Conservation (phyloP, 805 yeast species). For the Teunomyces barrocoloradensis region DNA sequence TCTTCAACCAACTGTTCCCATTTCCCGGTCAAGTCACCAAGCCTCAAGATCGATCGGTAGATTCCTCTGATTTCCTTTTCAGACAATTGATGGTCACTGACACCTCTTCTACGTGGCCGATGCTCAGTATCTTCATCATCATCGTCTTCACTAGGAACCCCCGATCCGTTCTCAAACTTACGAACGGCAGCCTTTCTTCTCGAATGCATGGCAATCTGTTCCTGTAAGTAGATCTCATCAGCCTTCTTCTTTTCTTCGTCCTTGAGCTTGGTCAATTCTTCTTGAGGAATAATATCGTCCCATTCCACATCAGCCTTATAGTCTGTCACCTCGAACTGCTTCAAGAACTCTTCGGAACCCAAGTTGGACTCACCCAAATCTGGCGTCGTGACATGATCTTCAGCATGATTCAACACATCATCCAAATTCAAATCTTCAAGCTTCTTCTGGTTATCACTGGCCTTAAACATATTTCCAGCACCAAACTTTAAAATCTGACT, state of each 20-base stretch:
- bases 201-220: slow-evolving; percentile 84
- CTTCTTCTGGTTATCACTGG: slow-evolving; percentile 92
- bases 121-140: slow-evolving; percentile 31
- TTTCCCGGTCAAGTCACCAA: slow-evolving; percentile 72
- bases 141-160: slow-evolving; percentile 15
- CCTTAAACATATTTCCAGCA: slow-evolving; percentile 97
- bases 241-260: slow-evolving; percentile 84
- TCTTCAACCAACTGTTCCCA: slow-evolving; percentile 89
- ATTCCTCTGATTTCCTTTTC: slow-evolving; percentile 86
- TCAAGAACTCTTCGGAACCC: slow-evolving; percentile 97
- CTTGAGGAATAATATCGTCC: slow-evolving; percentile 98
- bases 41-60: slow-evolving; percentile 75
- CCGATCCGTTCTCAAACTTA: slow-evolving; percentile 42
- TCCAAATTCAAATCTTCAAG: slow-evolving; percentile 93
- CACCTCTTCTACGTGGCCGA: slow-evolving; percentile 24
- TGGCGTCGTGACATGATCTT: slow-evolving; percentile 94
- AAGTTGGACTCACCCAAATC: slow-evolving; percentile 96
- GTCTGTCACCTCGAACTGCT: slow-evolving; percentile 97
- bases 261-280: slow-evolving; percentile 81
- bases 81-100: slow-evolving; percentile 51
- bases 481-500: slow-evolving; percentile 95
- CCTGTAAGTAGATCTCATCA: slow-evolving; percentile 83
- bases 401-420: slow-evolving; percentile 94
- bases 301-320: slow-evolving; percentile 97
- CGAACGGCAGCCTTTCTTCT: slow-evolving; percentile 75